Base-by-base conservation (phyloP, 805 yeast genomes). In the Kurtzmaniella fragi region DNA sequence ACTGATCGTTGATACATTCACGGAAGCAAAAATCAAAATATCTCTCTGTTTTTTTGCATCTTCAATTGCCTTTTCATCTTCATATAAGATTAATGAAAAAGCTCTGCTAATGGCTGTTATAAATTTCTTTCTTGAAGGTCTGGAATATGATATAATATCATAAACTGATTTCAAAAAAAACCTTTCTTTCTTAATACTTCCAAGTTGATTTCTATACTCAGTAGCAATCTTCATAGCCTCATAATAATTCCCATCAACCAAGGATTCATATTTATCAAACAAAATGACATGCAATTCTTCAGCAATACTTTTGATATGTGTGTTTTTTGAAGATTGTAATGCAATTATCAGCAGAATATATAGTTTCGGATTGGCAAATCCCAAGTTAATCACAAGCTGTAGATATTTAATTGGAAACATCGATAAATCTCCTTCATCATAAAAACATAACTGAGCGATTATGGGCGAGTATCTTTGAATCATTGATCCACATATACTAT, bases 341-440 rank as follows among this genome's bases (percentile, higher is more conserved):
- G 91, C 91, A 40, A 86, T 71, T 1, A 85, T 67, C 0, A 89
- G 81, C 0, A 89, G 75, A 5, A 82, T 73, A 49, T 87, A 77
- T 4, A 74, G 50, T 40, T 84, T 73, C 1, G 96, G 96, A 51
- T 83, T 85, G 0, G 84, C 82, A 57, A 77, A 82, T 0, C 95
- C 95, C 39, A 78, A 67, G 23, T 69, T 69, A 8, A 82, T 71
- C 17, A 82, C 75, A 32, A 75, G 56, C 39, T 71, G 77, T 32
- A 86, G 51, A 43, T 80, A 77, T 26, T 69, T 63, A 3, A 81
- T 69, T 0, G 87, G 80, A 1, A 70, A 54, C 23, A 64, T 57
- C 1, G 86, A 75, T 34, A 59, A 60, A 3, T 66, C 71, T 2
- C 64, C 65, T 25, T 75, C 73, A 28, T 71, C 71, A 3, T 54